Percentiles rank a stretch among this genome's conserved stretches.
These are phyloP conservation scores for Marchantia paleacea DNA, from an alignment of 225 moss, liverwort and hornwort species.

Conservation along the genomic window DNA sequence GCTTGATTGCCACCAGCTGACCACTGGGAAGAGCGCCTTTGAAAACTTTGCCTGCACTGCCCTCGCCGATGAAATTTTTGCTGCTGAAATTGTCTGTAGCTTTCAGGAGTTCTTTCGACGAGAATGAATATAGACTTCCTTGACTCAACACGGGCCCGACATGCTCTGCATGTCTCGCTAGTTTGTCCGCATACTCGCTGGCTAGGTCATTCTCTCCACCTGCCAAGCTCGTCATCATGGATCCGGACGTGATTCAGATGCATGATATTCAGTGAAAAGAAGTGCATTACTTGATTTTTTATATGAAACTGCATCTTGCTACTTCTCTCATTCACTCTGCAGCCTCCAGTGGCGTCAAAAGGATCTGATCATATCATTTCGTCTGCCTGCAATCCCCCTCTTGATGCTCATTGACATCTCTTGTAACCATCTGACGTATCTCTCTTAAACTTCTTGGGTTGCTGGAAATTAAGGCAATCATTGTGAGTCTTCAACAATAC, in stretches of 20 bases:
- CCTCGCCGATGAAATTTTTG: constrained; percentile 29
- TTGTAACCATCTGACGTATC: neutral
- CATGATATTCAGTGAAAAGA: neutral
- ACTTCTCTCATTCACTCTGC: too few relatives aligned
- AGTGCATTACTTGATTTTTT: neutral
- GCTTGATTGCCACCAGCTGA: constrained; percentile 33
- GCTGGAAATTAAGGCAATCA: neutral
- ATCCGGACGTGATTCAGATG: neutral
- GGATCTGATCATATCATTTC: too few relatives aligned
- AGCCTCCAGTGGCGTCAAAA: too few relatives aligned
- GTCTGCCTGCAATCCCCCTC: neutral
- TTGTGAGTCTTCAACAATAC: neutral
- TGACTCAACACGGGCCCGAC: constrained; percentile 4
- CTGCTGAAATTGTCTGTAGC: constrained; percentile 27
- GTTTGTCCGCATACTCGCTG: neutral
- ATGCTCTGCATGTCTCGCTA: too few relatives aligned
- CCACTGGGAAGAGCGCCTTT: constrained; percentile 28
- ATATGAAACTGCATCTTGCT: too few relatives aligned
- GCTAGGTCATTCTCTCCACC: neutral
- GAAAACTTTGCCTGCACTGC: constrained; percentile 33
- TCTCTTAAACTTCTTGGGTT: too few relatives aligned
- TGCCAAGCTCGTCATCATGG: neutral
- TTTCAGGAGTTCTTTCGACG: constrained; percentile 21
- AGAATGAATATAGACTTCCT: constrained; percentile 26
- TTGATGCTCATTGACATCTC: neutral